phyloP scores from a whole-genome alignment of 306 rosid genomes.

The Vigna hirtella region DNA sequence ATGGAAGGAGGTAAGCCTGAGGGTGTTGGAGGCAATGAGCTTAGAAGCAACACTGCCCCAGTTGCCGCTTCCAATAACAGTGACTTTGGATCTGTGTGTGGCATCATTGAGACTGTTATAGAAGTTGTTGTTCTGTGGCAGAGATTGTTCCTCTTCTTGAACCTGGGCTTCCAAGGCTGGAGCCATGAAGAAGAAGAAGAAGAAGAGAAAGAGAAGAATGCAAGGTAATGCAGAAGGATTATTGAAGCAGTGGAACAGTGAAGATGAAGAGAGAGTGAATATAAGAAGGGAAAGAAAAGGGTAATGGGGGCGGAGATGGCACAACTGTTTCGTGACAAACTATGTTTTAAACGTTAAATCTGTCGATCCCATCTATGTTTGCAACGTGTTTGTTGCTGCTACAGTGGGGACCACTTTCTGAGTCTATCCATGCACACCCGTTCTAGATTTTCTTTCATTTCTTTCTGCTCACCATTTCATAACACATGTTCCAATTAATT shows the following conservation, averaged over 20 bases:
- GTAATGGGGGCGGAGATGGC: conserved; percentile 71
- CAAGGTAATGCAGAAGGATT: conserved; percentile 3
- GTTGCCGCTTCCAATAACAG: conserved; percentile 90
- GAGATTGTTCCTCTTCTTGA: conserved; percentile 35
- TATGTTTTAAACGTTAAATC: conserved; percentile 53
- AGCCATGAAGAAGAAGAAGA: conserved; percentile 56
- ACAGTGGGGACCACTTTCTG: conserved; percentile 42
- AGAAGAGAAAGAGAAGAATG: background rate
- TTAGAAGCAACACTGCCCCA: conserved; percentile 97
- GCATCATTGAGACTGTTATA: conserved; percentile 48
- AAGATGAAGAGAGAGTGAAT: conserved; percentile 30
- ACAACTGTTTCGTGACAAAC: conserved; percentile 67
- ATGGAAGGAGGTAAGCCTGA: conserved; percentile 65
- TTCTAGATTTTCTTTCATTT: background rate
- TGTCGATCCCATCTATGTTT: conserved; percentile 66
- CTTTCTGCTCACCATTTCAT: background rate
- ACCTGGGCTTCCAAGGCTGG: conserved; percentile 58
- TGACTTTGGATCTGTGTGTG: conserved; percentile 64
- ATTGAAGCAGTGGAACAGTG: background rate
- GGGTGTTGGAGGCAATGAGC: conserved; percentile 89
- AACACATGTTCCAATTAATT: background rate
- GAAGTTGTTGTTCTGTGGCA: conserved; percentile 34
- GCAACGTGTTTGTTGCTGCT: conserved; percentile 13
- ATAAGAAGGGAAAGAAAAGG: conserved; percentile 39
- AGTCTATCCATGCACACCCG: conserved; percentile 27